Evolutionary conservation across 345 rosid genomes (phyloP).

Genomic region (Noccaea bulbosa): DNA sequence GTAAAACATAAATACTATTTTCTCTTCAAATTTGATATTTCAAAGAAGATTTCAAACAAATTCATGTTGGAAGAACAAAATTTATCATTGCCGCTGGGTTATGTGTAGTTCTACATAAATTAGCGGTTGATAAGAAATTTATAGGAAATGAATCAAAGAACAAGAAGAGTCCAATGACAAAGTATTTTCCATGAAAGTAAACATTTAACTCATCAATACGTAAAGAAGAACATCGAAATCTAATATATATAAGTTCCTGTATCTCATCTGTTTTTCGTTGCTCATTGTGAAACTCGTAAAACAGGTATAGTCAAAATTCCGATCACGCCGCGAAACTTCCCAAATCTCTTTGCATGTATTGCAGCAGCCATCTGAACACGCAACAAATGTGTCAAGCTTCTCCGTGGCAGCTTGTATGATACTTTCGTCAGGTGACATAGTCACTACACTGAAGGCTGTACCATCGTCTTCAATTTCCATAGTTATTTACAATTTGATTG

Average conservation of each 20-base stretch:
- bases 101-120: background rate
- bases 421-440: background rate
- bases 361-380: background rate
- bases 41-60: too few relatives aligned
- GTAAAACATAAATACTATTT: too few relatives aligned
- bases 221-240: too few relatives aligned
- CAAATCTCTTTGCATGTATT: background rate
- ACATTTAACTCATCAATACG: background rate
- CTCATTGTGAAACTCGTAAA: background rate
- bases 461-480: too few relatives aligned
- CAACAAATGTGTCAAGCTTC: slow-evolving; percentile 2
- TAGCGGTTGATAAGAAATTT: background rate
- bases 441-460: too few relatives aligned
- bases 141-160: background rate
- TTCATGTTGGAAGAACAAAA: too few relatives aligned
- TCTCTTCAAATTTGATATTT: too few relatives aligned
- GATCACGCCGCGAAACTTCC: background rate
- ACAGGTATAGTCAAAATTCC: background rate
- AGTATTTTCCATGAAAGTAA: background rate
- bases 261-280: slow-evolving; percentile 6
- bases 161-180: background rate
- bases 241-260: background rate
- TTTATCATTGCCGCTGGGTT: too few relatives aligned
- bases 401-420: background rate
- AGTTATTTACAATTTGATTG: too few relatives aligned